Evolutionary conservation across 148 eudicot species (phyloP).

Genomic region (Camellia granthamiana): DNA sequence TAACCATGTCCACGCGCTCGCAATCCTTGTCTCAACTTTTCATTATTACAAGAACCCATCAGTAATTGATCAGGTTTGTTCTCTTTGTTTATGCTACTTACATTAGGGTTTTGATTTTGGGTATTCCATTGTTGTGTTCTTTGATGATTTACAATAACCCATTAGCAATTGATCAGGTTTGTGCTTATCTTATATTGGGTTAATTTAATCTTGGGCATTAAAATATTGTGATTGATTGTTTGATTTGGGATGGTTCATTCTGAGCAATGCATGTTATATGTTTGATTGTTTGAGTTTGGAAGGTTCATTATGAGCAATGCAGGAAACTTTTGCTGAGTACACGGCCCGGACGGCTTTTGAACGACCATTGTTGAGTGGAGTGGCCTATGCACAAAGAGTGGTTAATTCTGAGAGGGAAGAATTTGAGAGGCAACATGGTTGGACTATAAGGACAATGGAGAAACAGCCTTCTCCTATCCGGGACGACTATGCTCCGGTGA

Average conservation of each 20-base stretch:
- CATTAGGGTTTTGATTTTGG: conserved; percentile 3
- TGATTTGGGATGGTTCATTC: too few relatives aligned
- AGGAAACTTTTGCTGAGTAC: conserved; percentile 75
- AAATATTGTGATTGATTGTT: not conserved
- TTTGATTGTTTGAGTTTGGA: too few relatives aligned
- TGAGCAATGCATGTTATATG: too few relatives aligned
- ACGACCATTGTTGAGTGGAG: conserved; percentile 67
- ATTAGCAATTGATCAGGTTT: conserved; percentile 57
- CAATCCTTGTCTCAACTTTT: conserved; percentile 53
- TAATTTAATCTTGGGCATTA: not conserved
- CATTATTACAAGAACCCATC: conserved; percentile 17
- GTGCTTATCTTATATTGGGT: not conserved
- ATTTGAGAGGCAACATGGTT: conserved; percentile 58
- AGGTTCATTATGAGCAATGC: conserved; percentile 11
- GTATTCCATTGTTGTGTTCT: not conserved
- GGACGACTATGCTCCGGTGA: conserved; percentile 70
- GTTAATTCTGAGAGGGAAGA: conserved; percentile 55
- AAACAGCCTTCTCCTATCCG: conserved; percentile 53
- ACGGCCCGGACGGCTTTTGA: conserved; percentile 68
- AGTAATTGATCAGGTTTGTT: conserved; percentile 17
- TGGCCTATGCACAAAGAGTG: conserved; percentile 66
- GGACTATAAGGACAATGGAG: conserved; percentile 66
- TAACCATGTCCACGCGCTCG: conserved; percentile 74
- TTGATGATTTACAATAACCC: conserved; percentile 39
- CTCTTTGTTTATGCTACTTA: conserved; percentile 18